Base-by-base conservation (phyloP, 1,284 basidiomycete genomes). In the Fomitopsis pinicola region DNA sequence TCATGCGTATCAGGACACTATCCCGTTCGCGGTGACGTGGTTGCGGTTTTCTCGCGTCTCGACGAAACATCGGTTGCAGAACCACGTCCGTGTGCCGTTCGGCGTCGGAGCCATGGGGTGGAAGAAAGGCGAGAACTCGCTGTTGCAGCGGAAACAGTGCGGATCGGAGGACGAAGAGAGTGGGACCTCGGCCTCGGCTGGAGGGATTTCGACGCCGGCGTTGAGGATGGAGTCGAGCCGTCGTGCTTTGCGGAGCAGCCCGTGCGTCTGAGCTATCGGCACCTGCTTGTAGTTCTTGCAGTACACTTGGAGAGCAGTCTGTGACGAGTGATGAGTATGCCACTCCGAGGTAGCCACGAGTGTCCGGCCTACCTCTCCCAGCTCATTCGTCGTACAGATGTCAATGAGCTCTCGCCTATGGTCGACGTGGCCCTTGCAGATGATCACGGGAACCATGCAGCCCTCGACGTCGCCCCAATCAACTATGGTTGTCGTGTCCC, bases 381-480 rank as follows among this genome's bases (percentile, higher is more conserved):
- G 84, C 62, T 94, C 92, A 63, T 95, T 92, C 30, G 86, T 84
- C 68, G 96, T 93, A 69, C 92, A 93, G 63, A 95, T 81, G 63
- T 92, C 91, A 71, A 91, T 89, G 44, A 94, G 82, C 60, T 83
- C 81, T 45, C 88, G 84, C 59, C 84, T 80, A 66, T 80, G 82
- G 55, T 79, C 80, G 62, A 89, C 84, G 71, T 98, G 96, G 12
- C 88, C 86, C 69, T 88, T 88, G 75, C 96, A 98, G 70, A 86
- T 92, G 26, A 95, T 78, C 55, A 92, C 79, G 0, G 95, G 84
- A 45, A 80, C 82, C 89, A 98, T 94, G 67, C 86, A 85, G 1
- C 96, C 96, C 6, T 84, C 80, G 70, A 89, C 88, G n/a, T 89
- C 89, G 70, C 90, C 93, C 80, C 97, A 98, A n/a, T 86, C 88